A percentile compares a stretch with the other conserved stretches of the same genome.
phyloP scores from a whole-genome alignment of 768 basidiomycete genomes.

The Hygrophorus russula region DNA sequence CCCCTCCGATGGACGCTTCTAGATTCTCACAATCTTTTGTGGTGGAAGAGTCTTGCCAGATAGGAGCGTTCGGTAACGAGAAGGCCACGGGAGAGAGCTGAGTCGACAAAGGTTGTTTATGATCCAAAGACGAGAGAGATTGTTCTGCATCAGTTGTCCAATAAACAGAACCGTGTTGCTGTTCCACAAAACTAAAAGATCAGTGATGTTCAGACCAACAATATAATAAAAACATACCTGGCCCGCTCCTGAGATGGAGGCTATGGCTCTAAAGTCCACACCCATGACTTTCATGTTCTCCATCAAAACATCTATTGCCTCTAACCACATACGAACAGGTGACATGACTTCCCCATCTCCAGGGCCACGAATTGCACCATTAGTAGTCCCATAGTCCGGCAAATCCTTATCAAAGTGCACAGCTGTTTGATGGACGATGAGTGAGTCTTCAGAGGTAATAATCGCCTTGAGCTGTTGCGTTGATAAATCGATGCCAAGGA shows the following conservation, averaged over 20 bases:
- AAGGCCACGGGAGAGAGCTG: slow-evolving; percentile 61
- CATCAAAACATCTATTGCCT: slow-evolving; percentile 72
- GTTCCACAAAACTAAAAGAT: background rate
- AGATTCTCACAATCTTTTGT: slow-evolving; percentile 60
- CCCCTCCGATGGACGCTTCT: slow-evolving; percentile 57
- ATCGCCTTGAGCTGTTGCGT: slow-evolving; percentile 81
- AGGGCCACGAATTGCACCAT: slow-evolving; percentile 56
- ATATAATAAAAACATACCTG: slow-evolving; percentile 36
- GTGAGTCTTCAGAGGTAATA: slow-evolving; percentile 43
- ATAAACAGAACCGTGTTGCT: slow-evolving; percentile 87
- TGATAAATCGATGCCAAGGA: slow-evolving; percentile 74
- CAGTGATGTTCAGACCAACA: background rate
- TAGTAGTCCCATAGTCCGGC: slow-evolving; percentile 52
- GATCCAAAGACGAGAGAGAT: slow-evolving; percentile 42
- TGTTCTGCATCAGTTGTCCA: slow-evolving; percentile 52
- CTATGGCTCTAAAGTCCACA: slow-evolving; percentile 47
- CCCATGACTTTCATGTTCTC: slow-evolving; percentile 46
- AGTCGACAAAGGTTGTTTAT: slow-evolving; percentile 35
- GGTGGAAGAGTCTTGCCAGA: slow-evolving; percentile 90
- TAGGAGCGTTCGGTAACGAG: slow-evolving; percentile 56
- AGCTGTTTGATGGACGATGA: slow-evolving; percentile 54
- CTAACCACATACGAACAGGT: slow-evolving; percentile 78
- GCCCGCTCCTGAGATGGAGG: slow-evolving; percentile 65
- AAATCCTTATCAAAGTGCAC: slow-evolving; percentile 79
- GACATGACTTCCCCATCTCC: slow-evolving; percentile 65